Evolutionary conservation across 495 filamentous ascomycete species (phyloP).

Genomic region (Chaetomidium leptoderma): DNA sequence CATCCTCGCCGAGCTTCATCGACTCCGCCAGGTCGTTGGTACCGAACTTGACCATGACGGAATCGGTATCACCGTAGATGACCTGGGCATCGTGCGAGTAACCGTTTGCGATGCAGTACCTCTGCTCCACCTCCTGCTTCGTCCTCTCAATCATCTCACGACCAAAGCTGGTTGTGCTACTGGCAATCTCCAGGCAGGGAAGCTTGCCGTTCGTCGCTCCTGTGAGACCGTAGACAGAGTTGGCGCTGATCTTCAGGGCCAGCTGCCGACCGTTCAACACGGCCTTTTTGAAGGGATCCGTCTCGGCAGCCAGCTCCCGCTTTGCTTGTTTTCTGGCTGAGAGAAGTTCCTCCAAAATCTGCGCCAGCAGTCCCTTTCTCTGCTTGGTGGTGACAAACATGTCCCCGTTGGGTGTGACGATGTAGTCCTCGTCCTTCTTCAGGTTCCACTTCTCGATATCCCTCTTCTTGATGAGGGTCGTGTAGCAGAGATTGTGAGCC

Average conservation of each 20-base stretch:
- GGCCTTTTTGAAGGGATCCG: constrained; percentile 93
- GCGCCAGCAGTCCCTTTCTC: constrained; percentile 86
- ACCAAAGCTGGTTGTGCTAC: constrained; percentile 91
- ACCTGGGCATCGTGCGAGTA: constrained; percentile 92
- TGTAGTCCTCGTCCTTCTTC: constrained; percentile 88
- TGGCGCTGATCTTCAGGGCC: constrained; percentile 93
- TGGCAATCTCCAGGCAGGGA: constrained; percentile 91
- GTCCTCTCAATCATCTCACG: constrained; percentile 98
- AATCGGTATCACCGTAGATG: constrained; percentile 98
- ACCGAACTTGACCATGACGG: constrained; percentile 99
- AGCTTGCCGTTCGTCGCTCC: constrained; percentile 94
- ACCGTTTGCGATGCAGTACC: constrained; percentile 88
- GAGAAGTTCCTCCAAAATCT: constrained; percentile 92
- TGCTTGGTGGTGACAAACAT: constrained; percentile 85
- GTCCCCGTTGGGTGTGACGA: constrained; percentile 89
- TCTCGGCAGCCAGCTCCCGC: constrained; percentile 83
- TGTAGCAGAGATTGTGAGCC: constrained; percentile 98
- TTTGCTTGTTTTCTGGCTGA: constrained; percentile 89
- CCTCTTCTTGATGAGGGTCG: constrained; percentile 81
- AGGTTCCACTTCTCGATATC: constrained; percentile 67
- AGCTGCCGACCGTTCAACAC: constrained; percentile 96
- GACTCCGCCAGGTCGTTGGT: constrained; percentile 74
- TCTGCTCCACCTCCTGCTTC: constrained; percentile 82
- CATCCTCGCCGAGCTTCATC: constrained; percentile 93
- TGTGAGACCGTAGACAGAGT: constrained; percentile 96